These are phyloP conservation scores for Bocquillonia castaneifolia DNA, from an alignment of 441 rosid genomes.

Conservation along the genomic window DNA sequence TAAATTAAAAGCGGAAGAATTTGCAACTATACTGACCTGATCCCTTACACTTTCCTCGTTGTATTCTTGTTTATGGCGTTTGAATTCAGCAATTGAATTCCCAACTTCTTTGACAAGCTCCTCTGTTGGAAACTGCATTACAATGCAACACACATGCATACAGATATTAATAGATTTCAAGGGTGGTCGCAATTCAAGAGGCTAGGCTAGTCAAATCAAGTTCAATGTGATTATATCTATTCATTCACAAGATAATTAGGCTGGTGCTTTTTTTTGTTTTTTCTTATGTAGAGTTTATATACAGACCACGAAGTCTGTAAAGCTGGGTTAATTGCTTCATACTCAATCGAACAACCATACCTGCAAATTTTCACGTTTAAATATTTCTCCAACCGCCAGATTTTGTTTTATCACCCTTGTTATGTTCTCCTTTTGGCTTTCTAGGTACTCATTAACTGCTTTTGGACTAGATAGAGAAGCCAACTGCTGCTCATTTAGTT, in stretches of 20 bases:
- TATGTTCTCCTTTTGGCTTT: constrained; percentile 68
- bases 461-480: constrained; percentile 79
- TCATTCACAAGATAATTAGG: neutral
- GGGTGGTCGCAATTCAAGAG: neutral
- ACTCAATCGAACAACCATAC: constrained; percentile 30
- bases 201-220: neutral
- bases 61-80: constrained; percentile 73
- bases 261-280: neutral
- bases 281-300: too few relatives aligned
- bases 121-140: constrained; percentile 67
- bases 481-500: constrained; percentile 69
- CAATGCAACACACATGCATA: constrained; percentile 6
- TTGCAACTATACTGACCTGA: constrained; percentile 47
- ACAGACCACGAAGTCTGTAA: neutral
- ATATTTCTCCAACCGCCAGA: constrained; percentile 83
- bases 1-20: neutral
- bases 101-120: constrained; percentile 81
- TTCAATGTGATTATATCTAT: neutral
- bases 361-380: constrained; percentile 81
- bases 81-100: constrained; percentile 73
- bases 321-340: neutral
- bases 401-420: constrained; percentile 70
- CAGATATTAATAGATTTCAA: neutral
- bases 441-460: constrained; percentile 74
- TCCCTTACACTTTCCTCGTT: constrained; percentile 71